These are phyloP conservation scores for Globisporangium spinosum DNA, from an alignment of 352 stramenopile genomes.

Conservation along the genomic window DNA sequence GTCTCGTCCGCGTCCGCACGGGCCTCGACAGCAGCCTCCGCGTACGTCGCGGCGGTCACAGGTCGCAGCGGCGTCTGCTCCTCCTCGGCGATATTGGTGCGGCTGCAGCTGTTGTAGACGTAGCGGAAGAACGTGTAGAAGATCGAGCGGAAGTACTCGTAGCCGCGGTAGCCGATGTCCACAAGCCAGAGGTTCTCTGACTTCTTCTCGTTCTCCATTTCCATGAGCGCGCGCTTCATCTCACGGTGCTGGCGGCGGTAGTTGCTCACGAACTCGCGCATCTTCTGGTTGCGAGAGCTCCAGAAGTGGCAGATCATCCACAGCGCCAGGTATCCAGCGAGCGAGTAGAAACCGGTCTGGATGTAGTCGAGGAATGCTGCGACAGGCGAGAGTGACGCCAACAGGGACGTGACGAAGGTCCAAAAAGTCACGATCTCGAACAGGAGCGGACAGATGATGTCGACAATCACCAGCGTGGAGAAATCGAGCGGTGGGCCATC, in stretches of 20 bases:
- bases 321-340: slow-evolving; percentile 60
- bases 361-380: slow-evolving; percentile 84
- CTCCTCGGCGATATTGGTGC: slow-evolving; percentile 7
- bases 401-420: slow-evolving; percentile 55
- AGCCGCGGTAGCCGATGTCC: slow-evolving; percentile 77
- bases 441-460: slow-evolving; percentile 76
- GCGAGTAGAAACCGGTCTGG: slow-evolving; percentile 74
- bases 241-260: slow-evolving; percentile 76
- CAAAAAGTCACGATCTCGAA: slow-evolving; percentile 80
- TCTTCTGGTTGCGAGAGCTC: slow-evolving; percentile 79
- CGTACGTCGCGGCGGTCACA: slow-evolving; percentile 1
- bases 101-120: slow-evolving; percentile 28
- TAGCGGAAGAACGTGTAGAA: slow-evolving; percentile 52
- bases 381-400: slow-evolving; percentile 59
- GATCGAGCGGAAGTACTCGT: slow-evolving; percentile 62
- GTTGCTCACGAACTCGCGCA: slow-evolving; percentile 87
- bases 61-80: slow-evolving; percentile 26
- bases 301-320: slow-evolving; percentile 88
- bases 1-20: slow-evolving; percentile 52
- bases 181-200: slow-evolving; percentile 83
- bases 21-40: slow-evolving; percentile 14
- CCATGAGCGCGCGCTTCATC: slow-evolving; percentile 61
- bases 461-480: slow-evolving; percentile 79
- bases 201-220: slow-evolving; percentile 80
- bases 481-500: slow-evolving; percentile 79